These are phyloP conservation scores for Leccinum olivaceopallidum DNA, from an alignment of 768 basidiomycete genomes.

Conservation along the genomic window DNA sequence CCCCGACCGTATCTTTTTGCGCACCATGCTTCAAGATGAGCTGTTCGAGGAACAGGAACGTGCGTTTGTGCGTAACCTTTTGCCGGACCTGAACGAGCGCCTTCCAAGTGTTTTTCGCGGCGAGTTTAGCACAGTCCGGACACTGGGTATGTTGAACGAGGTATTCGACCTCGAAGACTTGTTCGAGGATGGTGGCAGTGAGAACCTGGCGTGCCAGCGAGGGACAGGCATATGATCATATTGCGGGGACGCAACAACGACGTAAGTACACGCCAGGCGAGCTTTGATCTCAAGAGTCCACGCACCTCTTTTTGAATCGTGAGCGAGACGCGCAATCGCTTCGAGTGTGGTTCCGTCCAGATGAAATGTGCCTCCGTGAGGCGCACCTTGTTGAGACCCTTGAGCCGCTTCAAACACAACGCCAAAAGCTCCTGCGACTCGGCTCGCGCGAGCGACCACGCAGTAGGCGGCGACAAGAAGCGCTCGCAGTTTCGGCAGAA, in stretches of 20 bases:
- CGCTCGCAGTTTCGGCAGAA: conserved; percentile 97
- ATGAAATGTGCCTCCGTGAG: conserved; percentile 98
- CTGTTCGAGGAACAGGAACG: conserved; percentile 96
- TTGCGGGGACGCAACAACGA: neutral
- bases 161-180: conserved; percentile 96
- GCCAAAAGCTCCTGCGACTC: conserved; percentile 94
- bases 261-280: neutral
- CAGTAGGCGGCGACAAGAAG: conserved; percentile 85
- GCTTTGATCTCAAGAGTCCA: no score
- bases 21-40: conserved; percentile 95
- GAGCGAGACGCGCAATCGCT: conserved; percentile 86
- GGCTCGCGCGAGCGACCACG: conserved; percentile 83
- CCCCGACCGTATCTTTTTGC: conserved; percentile 88
- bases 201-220: conserved; percentile 60
- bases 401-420: conserved; percentile 92
- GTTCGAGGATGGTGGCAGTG: conserved; percentile 93
- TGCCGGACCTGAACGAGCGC: conserved; percentile 98
- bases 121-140: conserved; percentile 88
- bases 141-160: conserved; percentile 96
- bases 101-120: conserved; percentile 99
- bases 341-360: conserved; percentile 99
- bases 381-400: conserved; percentile 91
- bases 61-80: conserved; percentile 97
- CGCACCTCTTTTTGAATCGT: conserved; percentile 97
- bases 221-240: neutral